Percentiles rank a stretch among this genome's conserved stretches.
These are phyloP conservation scores for Colletotrichum coccodes DNA, from an alignment of 2,329 filamentous ascomycete genomes.

Conservation along the genomic window DNA sequence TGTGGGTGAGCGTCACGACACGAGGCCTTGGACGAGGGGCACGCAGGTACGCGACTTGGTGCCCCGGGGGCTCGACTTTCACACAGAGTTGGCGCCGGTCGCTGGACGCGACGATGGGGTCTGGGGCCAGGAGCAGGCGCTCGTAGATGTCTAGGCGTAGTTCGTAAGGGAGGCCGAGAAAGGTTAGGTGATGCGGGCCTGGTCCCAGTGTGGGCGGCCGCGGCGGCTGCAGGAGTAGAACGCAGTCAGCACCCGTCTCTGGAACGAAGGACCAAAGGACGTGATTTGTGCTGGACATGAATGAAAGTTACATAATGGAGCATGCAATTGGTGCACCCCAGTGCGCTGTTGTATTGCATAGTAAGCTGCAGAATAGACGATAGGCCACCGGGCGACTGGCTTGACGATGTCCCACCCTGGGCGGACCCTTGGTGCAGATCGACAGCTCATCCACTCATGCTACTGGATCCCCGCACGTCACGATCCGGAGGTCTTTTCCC, in stretches of 20 bases:
- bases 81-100: constrained; percentile 21
- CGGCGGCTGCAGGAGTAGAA: neutral
- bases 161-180: constrained; percentile 41
- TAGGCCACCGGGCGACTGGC: neutral
- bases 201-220: neutral
- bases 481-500: neutral
- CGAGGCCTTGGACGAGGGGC: constrained; percentile 22
- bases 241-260: constrained; percentile 2
- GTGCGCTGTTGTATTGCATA: neutral
- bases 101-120: constrained; percentile 30
- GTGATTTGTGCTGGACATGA: neutral
- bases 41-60: constrained; percentile 18
- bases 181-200: constrained; percentile 4
- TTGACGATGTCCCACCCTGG: constrained; percentile 5
- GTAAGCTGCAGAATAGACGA: constrained; percentile 5
- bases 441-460: neutral
- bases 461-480: neutral
- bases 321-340: neutral
- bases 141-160: constrained; percentile 41
- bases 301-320: neutral
- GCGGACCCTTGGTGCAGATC: constrained; percentile 12
- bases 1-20: constrained; percentile 7
- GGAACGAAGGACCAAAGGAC: neutral
- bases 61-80: constrained; percentile 24
- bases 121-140: constrained; percentile 35